These are phyloP conservation scores for Tripidium arundinaceum DNA, from an alignment of 202 grass and related monocot species.

Conservation along the genomic window DNA sequence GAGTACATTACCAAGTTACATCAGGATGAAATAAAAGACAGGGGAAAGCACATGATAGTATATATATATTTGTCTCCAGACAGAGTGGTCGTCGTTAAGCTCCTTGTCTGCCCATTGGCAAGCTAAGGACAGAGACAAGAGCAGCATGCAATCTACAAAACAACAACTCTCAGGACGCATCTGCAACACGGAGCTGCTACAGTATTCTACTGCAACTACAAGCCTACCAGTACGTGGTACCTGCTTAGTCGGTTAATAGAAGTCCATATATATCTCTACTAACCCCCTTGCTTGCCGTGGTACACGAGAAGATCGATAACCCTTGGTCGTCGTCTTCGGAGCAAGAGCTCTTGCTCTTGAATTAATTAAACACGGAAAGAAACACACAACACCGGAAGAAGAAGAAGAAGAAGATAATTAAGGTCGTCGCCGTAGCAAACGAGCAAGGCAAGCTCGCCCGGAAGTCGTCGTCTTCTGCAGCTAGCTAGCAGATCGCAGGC, in stretches of 20 bases:
- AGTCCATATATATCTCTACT: conserved; percentile 28
- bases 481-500: not conserved
- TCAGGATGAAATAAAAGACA: not conserved
- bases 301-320: not conserved
- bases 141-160: conserved; percentile 17
- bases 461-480: not conserved
- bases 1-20: not conserved
- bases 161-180: conserved; percentile 20
- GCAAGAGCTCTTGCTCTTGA: conserved; percentile 9
- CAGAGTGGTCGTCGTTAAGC: conserved; percentile 21
- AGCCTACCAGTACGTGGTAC: not conserved
- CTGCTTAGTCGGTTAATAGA: conserved; percentile 23
- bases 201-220: not conserved
- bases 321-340: conserved; percentile 12
- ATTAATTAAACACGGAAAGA: not conserved
- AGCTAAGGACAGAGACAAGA: not conserved
- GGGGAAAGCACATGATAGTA: not conserved
- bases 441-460: not conserved
- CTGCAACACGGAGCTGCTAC: not conserved
- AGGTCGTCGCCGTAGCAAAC: not conserved
- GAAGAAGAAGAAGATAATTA: not conserved
- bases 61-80: not conserved
- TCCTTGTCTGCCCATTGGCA: conserved; percentile 29
- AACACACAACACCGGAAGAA: not conserved
- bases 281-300: not conserved